Evolutionary conservation across 768 basidiomycete genomes (phyloP).

Genomic region (Boletus edulis): DNA sequence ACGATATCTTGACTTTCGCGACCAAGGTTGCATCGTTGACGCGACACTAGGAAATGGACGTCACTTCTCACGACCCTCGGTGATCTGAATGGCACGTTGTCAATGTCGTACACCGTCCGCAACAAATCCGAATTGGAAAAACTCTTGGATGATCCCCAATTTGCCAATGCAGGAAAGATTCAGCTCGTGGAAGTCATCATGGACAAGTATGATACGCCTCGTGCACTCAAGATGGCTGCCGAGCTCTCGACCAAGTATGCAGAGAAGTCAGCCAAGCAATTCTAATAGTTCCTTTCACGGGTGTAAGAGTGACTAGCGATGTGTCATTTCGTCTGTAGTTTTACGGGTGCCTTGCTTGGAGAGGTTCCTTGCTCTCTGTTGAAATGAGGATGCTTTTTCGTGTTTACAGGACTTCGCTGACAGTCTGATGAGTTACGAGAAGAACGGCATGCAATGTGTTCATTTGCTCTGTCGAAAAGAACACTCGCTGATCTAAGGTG

Average conservation of each 20-base stretch:
- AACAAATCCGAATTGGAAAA: slow-evolving; percentile 64
- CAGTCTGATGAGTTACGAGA: no score
- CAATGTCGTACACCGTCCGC: slow-evolving; percentile 63
- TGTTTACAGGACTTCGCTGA: no score
- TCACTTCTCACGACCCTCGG: slow-evolving; percentile 57
- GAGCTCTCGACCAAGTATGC: slow-evolving; percentile 23
- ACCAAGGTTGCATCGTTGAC: neutral
- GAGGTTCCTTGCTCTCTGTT: no score
- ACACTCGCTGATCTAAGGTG: no score
- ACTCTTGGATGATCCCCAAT: slow-evolving; percentile 62
- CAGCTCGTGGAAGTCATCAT: slow-evolving; percentile 83
- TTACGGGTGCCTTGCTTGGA: no score
- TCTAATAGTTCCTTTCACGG: slow-evolving; percentile 7
- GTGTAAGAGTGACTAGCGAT: no score
- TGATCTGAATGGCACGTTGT: slow-evolving; percentile 45
- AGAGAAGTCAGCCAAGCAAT: slow-evolving; percentile 17
- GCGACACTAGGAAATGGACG: slow-evolving; percentile 54
- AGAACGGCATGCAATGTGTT: no score
- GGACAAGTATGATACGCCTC: slow-evolving; percentile 69
- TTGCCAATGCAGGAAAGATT: slow-evolving; percentile 62
- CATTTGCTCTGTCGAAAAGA: no score
- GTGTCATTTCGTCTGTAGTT: no score
- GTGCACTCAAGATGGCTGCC: slow-evolving; percentile 53
- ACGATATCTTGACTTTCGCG: neutral
- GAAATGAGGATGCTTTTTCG: no score